Conservation (phyloP, 108 stramenopile species). For the Stephanodiscus minutulus region DNA sequence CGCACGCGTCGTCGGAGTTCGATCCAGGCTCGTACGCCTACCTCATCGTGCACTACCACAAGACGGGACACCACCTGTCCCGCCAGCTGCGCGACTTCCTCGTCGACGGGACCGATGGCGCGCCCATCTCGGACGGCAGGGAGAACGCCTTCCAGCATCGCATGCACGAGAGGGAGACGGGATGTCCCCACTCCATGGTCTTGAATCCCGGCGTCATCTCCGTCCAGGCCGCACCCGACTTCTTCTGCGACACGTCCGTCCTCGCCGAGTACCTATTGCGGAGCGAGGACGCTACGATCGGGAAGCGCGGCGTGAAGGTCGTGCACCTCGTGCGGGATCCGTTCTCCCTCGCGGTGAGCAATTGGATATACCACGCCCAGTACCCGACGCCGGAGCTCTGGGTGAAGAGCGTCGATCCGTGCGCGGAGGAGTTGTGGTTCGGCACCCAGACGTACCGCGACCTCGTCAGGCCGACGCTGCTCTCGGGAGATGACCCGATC, state of each 20-base stretch:
- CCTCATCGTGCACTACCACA: conserved; percentile 50
- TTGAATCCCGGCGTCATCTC: conserved; percentile 10
- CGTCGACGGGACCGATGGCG: not conserved
- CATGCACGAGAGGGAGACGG: not conserved
- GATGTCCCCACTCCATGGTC: conserved; percentile 18
- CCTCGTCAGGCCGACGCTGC: not conserved
- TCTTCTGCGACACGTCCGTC: conserved; percentile 28
- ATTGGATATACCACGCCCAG: conserved; percentile 33
- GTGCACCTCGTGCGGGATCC: conserved; percentile 37
- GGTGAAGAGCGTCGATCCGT: conserved; percentile 23
- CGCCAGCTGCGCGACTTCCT: conserved; percentile 27
- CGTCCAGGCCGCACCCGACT: conserved; percentile 32
- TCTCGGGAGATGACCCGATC: not conserved
- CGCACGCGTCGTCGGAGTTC: not conserved
- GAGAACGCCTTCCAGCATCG: not conserved
- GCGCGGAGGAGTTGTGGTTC: conserved; percentile 14
- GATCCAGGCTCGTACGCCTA: conserved; percentile 22
- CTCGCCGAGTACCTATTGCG: conserved; percentile 26
- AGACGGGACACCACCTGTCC: conserved; percentile 43
- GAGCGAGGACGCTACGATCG: not conserved
- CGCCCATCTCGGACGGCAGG: not conserved
- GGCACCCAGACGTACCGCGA: not conserved
- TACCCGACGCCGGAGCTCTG: conserved; percentile 38
- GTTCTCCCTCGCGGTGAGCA: conserved; percentile 25
- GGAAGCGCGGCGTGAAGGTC: conserved; percentile 23